Evolutionary conservation across 768 basidiomycete species (phyloP).

Genomic region (Neoboletus subvelutipes): DNA sequence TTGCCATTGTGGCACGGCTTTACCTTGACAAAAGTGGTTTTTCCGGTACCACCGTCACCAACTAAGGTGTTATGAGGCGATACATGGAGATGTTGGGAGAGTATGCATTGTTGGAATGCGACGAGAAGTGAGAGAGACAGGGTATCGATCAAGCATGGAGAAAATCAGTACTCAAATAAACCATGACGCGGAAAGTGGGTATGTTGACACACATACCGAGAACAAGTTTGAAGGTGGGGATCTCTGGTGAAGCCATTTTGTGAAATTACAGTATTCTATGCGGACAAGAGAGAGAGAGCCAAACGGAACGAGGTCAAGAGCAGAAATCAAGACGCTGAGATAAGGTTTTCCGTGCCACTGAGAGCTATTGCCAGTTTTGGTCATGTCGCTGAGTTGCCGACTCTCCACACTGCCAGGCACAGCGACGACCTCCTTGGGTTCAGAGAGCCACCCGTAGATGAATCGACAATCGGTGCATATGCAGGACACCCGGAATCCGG

Average conservation of each 20-base stretch:
- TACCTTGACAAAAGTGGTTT: slow-evolving; percentile 99
- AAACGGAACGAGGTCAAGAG: slow-evolving; percentile 27
- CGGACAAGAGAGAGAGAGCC: slow-evolving; percentile 15
- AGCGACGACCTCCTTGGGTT: neutral
- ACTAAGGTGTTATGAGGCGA: slow-evolving; percentile 46
- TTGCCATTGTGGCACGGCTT: slow-evolving; percentile 25
- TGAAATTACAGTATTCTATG: slow-evolving; percentile 25
- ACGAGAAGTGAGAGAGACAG: slow-evolving; percentile 10
- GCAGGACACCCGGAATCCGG: neutral
- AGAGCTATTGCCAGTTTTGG: slow-evolving; percentile 24
- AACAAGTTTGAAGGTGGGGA: slow-evolving; percentile 98
- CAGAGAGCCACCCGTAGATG: no score
- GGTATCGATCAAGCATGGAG: slow-evolving; percentile 55
- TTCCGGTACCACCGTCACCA: slow-evolving; percentile 95
- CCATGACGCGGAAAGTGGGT: neutral
- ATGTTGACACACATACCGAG: slow-evolving; percentile 63
- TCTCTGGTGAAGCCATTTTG: slow-evolving; percentile 39
- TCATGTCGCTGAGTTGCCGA: slow-evolving; percentile 13
- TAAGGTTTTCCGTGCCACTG: slow-evolving; percentile 37
- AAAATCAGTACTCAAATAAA: slow-evolving; percentile 23
- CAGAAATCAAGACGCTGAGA: slow-evolving; percentile 37
- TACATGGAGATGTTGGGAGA: neutral
- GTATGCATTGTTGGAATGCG: slow-evolving; percentile 10
- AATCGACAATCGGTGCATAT: neutral
- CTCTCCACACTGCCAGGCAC: neutral